These are phyloP conservation scores for Chlamydomonas applanata DNA, from an alignment of 139 green algal species.

Conservation along the genomic window DNA sequence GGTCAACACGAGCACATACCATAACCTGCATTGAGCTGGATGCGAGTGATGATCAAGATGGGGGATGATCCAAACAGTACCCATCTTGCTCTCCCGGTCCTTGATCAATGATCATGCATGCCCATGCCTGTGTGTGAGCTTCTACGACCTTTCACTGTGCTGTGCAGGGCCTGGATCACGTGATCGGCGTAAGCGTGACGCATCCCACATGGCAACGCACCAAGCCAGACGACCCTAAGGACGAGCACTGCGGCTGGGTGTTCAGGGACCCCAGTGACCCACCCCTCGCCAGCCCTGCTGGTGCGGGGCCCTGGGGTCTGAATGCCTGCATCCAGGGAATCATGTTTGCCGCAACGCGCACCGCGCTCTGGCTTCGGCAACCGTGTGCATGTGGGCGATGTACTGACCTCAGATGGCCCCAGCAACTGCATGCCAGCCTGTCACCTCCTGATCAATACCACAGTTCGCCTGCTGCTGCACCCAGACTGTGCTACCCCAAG, in stretches of 20 bases:
- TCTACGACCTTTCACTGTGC: too few relatives aligned
- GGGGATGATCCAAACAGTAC: not conserved
- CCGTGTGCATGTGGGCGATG: too few relatives aligned
- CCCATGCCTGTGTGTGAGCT: too few relatives aligned
- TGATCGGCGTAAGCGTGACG: conserved; percentile 76
- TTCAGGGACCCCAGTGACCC: conserved; percentile 65
- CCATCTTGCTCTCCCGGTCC: not conserved
- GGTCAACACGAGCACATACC: not conserved
- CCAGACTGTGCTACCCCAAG: too few relatives aligned
- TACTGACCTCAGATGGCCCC: too few relatives aligned
- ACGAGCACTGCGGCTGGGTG: conserved; percentile 86
- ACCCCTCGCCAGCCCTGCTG: conserved; percentile 43
- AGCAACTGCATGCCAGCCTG: too few relatives aligned
- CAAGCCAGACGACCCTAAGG: conserved; percentile 64
- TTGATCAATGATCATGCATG: too few relatives aligned
- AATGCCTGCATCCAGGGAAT: not conserved
- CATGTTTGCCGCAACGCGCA: too few relatives aligned
- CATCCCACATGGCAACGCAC: conserved; percentile 89
- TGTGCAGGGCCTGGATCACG: conserved; percentile 78
- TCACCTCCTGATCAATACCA: too few relatives aligned
- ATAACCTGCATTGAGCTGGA: not conserved
- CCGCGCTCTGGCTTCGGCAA: too few relatives aligned
- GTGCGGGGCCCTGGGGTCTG: conserved; percentile 16
- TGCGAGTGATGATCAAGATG: not conserved
- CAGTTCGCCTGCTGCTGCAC: too few relatives aligned